Base-by-base conservation (phyloP, 1,284 basidiomycete genomes). In the Erythrobasidium hasegawianum region DNA sequence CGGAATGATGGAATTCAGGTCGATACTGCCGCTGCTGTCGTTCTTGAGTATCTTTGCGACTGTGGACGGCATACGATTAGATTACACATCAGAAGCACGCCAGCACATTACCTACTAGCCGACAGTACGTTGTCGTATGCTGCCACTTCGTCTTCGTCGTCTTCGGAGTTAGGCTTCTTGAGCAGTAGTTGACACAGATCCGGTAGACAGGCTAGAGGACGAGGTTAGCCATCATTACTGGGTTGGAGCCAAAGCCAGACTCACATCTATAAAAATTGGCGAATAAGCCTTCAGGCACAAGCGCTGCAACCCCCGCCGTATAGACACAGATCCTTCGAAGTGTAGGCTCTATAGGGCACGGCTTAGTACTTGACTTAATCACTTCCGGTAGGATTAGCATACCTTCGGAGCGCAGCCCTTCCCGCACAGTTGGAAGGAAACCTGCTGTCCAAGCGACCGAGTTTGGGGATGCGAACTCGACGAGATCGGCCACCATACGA, bases 81-180 rank as follows among this genome's bases (percentile, higher is more conserved):
- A n/a, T n/a, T n/a, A n/a, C n/a, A n/a, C n/a, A n/a, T n/a, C n/a
- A n/a, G n/a, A n/a, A n/a, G n/a, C n/a, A n/a, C n/a, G n/a, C n/a
- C n/a, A n/a, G n/a, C n/a, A n/a, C n/a, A n/a, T n/a, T n/a, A 52
- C 62, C 57, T 43, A 65, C 62, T 24, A 4, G 62, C 55, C 26
- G 62, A 65, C 20, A 65, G 38, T 41, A 53, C 54, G 26, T 65
- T 65, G 56, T 65, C 62, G 39, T 57, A 55, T 7, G 62, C 62
- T 18, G 47, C 38, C 5, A 55, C 38, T 33, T 57, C 62, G 13
- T 33, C 41, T 11, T 52, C 29, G 18, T 65, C 56, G 8, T 29
- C 45, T 2, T 27, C 54, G 40, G 39, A 64, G n/a, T 18, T 39
- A 56, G 16, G 61, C 61, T 64, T 33, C 4, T 33, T 33, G 33